Evolutionary conservation across 2,329 filamentous ascomycete species (phyloP).

Genomic region (Epichloe sylvatica): DNA sequence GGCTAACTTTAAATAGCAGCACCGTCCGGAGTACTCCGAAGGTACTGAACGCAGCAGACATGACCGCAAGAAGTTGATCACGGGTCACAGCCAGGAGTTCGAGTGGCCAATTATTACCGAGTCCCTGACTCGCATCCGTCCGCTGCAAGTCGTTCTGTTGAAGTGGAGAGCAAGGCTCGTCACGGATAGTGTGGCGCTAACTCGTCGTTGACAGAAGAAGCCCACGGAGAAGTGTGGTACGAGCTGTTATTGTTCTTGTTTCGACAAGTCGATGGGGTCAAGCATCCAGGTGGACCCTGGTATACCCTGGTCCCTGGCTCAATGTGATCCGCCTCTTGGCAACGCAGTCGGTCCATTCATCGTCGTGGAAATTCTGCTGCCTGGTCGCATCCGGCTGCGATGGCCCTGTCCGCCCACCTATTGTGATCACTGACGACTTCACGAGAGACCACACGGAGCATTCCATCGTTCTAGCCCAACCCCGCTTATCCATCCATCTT

Average conservation of each 20-base stretch:
- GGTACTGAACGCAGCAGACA: no score
- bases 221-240: not conserved
- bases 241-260: not conserved
- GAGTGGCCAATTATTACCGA: no score
- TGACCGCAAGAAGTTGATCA: no score
- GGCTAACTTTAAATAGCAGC: no score
- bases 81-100: not conserved
- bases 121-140: no score
- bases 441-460: not conserved
- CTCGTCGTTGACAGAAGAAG: not conserved
- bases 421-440: not conserved
- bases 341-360: slow-evolving; percentile 12
- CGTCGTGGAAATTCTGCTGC: slow-evolving; percentile 18
- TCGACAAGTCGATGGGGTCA: not conserved
- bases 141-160: not conserved
- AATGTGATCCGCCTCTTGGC: not conserved
- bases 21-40: no score
- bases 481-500: not conserved
- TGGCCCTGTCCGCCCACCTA: not conserved
- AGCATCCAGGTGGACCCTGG: not conserved
- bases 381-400: slow-evolving; percentile 8
- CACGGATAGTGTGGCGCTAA: no score
- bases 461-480: not conserved
- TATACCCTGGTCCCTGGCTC: not conserved
- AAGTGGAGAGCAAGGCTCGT: no score